A percentile compares a stretch with the other conserved stretches of the same genome.
Conservation (phyloP, 2,329 filamentous ascomycete genomes). For the Coniella lustricola region DNA sequence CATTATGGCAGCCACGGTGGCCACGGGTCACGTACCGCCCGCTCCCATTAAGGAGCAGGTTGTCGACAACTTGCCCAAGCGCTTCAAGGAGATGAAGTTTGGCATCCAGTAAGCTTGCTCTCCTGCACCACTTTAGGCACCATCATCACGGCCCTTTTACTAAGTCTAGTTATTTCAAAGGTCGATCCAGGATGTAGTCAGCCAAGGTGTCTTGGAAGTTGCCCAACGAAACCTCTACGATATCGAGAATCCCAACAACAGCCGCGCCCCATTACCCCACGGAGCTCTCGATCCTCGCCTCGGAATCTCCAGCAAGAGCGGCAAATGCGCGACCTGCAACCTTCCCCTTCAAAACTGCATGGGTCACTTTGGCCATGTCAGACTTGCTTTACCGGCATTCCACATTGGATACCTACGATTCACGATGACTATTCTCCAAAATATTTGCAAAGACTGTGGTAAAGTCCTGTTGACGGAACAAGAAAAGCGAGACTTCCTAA, state of each 20-base stretch:
- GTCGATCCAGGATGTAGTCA: constrained; percentile 89
- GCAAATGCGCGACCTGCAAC: constrained; percentile 74
- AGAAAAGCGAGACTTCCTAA: constrained; percentile 71
- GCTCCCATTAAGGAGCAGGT: constrained; percentile 72
- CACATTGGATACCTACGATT: constrained; percentile 95
- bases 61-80: constrained; percentile 79
- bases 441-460: constrained; percentile 94
- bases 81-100: constrained; percentile 89
- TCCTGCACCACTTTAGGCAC: not conserved
- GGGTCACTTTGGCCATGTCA: constrained; percentile 91
- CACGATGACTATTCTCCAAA: constrained; percentile 83
- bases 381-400: constrained; percentile 83
- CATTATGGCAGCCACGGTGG: constrained; percentile 18
- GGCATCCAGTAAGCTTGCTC: constrained; percentile 66
- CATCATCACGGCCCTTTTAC: constrained; percentile 4
- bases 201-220: constrained; percentile 89
- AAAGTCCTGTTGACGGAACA: constrained; percentile 74
- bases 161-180: constrained; percentile 33
- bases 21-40: constrained; percentile 22
- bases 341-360: constrained; percentile 77
- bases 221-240: constrained; percentile 94
- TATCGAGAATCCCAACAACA: constrained; percentile 59
- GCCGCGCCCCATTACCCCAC: constrained; percentile 68
- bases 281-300: constrained; percentile 84
- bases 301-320: constrained; percentile 80